Percentiles rank a stretch among this genome's conserved stretches.
Evolutionary conservation across 169 alveolate species (phyloP).

Genomic region (Eimeria sp.): DNA sequence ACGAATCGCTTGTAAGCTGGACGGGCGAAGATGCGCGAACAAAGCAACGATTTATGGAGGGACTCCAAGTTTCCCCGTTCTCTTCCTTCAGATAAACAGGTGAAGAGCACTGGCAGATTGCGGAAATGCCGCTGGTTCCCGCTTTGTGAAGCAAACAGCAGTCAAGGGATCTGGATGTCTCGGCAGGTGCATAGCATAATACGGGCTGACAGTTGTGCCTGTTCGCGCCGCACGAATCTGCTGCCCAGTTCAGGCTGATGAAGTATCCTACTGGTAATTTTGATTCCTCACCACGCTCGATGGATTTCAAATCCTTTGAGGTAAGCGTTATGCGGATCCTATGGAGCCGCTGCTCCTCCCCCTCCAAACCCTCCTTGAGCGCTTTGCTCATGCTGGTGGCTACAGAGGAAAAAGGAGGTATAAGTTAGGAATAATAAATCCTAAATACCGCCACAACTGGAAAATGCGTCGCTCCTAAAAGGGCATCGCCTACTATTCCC

Average conservation of each 20-base stretch:
- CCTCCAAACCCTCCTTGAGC: conserved; percentile 91
- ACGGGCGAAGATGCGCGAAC: background rate
- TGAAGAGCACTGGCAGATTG: background rate
- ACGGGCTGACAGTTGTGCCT: background rate
- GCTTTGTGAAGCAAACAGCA: background rate
- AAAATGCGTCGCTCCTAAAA: conserved; percentile 42
- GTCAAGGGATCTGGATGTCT: background rate
- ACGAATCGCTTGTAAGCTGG: background rate
- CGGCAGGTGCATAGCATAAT: conserved; percentile 11
- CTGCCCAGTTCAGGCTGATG: background rate
- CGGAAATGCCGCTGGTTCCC: background rate
- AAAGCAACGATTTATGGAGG: background rate
- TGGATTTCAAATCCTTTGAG: conserved; percentile 94
- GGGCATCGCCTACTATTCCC: conserved; percentile 13
- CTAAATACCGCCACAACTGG: conserved; percentile 63
- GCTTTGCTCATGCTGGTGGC: conserved; percentile 88
- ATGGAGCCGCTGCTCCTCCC: conserved; percentile 94
- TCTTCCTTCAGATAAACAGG: background rate
- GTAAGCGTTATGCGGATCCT: conserved; percentile 96
- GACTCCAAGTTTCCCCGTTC: background rate
- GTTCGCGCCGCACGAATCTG: background rate
- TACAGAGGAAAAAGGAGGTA: conserved; percentile 50
- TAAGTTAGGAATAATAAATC: conserved; percentile 25
- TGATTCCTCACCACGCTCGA: conserved; percentile 92
- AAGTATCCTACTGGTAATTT: background rate